These are phyloP conservation scores for Polytrichum formosum DNA, from an alignment of 225 moss, liverwort and hornwort genomes.

Conservation along the genomic window DNA sequence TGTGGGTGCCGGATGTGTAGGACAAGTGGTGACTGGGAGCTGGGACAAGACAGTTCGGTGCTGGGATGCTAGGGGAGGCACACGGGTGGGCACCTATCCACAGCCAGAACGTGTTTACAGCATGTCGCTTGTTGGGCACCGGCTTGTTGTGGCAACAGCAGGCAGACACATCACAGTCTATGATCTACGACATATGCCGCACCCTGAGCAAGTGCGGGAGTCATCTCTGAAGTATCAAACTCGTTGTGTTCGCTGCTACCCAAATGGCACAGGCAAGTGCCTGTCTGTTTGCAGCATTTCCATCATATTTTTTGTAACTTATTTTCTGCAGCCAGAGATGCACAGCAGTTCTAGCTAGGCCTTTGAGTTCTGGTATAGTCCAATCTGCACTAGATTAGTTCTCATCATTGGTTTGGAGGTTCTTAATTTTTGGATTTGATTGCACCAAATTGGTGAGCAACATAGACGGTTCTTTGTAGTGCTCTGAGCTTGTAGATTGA, in stretches of 20 bases:
- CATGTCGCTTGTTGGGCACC: conserved; percentile 95
- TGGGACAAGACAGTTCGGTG: conserved; percentile 99
- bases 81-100: conserved; percentile 72
- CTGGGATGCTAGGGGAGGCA: conserved; percentile 91
- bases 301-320: no score
- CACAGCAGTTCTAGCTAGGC: no score
- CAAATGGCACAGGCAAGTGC: conserved; percentile 79
- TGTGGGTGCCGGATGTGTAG: conserved; percentile 19
- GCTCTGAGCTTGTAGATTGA: no score
- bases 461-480: no score
- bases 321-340: no score
- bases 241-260: conserved; percentile 96
- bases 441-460: no score
- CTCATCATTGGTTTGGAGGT: background rate
- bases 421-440: background rate
- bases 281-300: no score
- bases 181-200: conserved; percentile 88
- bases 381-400: background rate
- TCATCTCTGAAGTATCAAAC: conserved; percentile 98
- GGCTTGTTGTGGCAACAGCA: conserved; percentile 91
- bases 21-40: conserved; percentile 90
- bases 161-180: conserved; percentile 88
- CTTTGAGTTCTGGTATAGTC: no score
- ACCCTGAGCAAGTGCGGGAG: conserved; percentile 84
- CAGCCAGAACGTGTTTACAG: conserved; percentile 96